Evolutionary conservation across 1,284 basidiomycete genomes (phyloP), one percentile per base, ranked within the genome.

Genomic region (Trametes pubescens): DNA sequence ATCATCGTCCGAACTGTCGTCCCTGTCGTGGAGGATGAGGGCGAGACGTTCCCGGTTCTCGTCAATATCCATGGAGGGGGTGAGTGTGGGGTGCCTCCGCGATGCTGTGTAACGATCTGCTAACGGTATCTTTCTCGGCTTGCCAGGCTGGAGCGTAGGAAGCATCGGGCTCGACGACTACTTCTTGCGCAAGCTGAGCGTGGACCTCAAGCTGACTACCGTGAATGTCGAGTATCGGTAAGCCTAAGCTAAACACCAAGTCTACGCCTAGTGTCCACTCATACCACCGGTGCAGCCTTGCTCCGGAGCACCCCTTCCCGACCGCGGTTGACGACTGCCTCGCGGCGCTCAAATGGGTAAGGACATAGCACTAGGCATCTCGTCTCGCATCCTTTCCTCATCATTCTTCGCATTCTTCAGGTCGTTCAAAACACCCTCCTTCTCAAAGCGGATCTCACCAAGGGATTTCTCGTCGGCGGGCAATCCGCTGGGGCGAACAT

Each of bases 261-360:
- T 35, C 13, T 8, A 22, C n/a, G 8, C 8, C 3, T 3, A 32
- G 29, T 8, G 18, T 4, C n/a, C 53, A 38, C 14, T 13, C 18
- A 16, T 1, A 13, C 14, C 40, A 16, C 40, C 14, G 14, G 3
- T 4, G 29, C 18, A 38, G 80, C 18, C 74, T 79, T 14, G 78
- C 79, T 1, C 81, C 81, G 0, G 78, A 80, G 53, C 62, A 77
- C 59, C 76, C 77, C 0, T 82, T 76, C 70, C 81, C 81, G 0
- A 75, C 73, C 0, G 73, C 75, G 0, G 68, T 78, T 4, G 72
- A 80, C 16, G 81, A 83, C 58, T 70, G 75, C n/a, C 76, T 75
- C 40, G 74, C 75, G 8, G 72, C 75, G 2, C 65, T 80, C 2
- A 71, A 74, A 66, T 80, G 78, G 73, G 74, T 76, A 44, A n/a